Evolutionary conservation across 176 grass and related monocot genomes (phyloP).

Genomic region (Pontederia paniculata): DNA sequence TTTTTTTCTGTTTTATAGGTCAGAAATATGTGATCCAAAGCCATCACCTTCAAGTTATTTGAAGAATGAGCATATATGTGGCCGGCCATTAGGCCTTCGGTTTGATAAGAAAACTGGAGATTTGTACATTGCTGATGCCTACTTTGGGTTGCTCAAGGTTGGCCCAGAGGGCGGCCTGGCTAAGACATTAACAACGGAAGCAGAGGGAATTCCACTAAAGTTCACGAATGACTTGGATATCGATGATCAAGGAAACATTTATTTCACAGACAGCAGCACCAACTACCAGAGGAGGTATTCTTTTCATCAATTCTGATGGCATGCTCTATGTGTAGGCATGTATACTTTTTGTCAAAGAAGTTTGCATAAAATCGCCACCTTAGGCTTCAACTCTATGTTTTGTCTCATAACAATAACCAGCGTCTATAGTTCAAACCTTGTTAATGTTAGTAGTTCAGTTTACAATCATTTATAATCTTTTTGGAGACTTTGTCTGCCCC

Average conservation of each 20-base stretch:
- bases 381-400: too few relatives aligned
- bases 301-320: neutral
- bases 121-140: constrained; percentile 90
- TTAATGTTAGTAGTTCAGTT: too few relatives aligned
- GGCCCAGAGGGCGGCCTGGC: constrained; percentile 81
- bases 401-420: too few relatives aligned
- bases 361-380: too few relatives aligned
- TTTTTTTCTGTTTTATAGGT: constrained; percentile 9
- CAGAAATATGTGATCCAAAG: constrained; percentile 56
- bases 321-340: neutral
- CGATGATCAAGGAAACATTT: constrained; percentile 64
- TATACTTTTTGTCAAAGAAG: too few relatives aligned
- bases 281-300: constrained; percentile 75
- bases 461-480: too few relatives aligned
- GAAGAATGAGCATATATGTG: constrained; percentile 80
- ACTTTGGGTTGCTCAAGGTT: constrained; percentile 72
- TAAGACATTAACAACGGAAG: constrained; percentile 57
- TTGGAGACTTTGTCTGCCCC: too few relatives aligned
- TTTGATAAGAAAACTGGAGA: constrained; percentile 59
- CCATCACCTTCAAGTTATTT: constrained; percentile 58
- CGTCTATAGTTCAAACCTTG: too few relatives aligned
- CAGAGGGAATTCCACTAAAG: constrained; percentile 70
- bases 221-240: constrained; percentile 95
- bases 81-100: constrained; percentile 66
- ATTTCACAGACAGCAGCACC: constrained; percentile 86